Evolutionary conservation across 768 basidiomycete species (phyloP).

Genomic region (Boletus rex-veris): DNA sequence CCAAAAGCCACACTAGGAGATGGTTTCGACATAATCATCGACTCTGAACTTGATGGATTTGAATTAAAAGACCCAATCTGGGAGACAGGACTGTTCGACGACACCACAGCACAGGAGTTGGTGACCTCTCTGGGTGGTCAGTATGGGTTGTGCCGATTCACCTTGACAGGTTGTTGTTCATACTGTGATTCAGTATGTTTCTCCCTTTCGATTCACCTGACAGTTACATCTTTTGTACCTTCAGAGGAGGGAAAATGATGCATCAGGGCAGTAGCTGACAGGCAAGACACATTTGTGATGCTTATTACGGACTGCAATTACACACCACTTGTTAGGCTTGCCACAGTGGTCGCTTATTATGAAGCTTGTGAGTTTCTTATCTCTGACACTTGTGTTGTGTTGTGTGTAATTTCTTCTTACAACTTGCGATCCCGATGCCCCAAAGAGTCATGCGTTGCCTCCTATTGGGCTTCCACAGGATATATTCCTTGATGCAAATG

Average conservation of each 20-base stretch:
- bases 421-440: too few species aligned
- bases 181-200: slow-evolving; percentile 19
- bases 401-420: background rate
- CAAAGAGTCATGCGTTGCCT: too few species aligned
- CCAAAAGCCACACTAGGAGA: slow-evolving; percentile 18
- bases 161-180: too few species aligned
- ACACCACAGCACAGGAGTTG: slow-evolving; percentile 12
- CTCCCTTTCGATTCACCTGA: background rate
- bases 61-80: slow-evolving; percentile 11
- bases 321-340: slow-evolving; percentile 17
- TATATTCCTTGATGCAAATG: too few species aligned
- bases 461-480: too few species aligned
- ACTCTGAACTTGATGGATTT: background rate
- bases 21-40: slow-evolving; percentile 20
- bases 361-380: slow-evolving; percentile 12
- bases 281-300: slow-evolving; percentile 7
- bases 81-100: slow-evolving; percentile 22
- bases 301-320: slow-evolving; percentile 12
- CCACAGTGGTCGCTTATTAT: slow-evolving; percentile 19
- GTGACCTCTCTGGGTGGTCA: slow-evolving; percentile 6
- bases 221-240: background rate
- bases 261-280: slow-evolving; percentile 11
- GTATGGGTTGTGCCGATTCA: slow-evolving; percentile 8
- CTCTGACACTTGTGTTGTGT: too few species aligned
- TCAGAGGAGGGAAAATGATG: slow-evolving; percentile 21